These are phyloP conservation scores for Taphrina populina DNA, from an alignment of 1,139 yeast genomes.

Conservation along the genomic window DNA sequence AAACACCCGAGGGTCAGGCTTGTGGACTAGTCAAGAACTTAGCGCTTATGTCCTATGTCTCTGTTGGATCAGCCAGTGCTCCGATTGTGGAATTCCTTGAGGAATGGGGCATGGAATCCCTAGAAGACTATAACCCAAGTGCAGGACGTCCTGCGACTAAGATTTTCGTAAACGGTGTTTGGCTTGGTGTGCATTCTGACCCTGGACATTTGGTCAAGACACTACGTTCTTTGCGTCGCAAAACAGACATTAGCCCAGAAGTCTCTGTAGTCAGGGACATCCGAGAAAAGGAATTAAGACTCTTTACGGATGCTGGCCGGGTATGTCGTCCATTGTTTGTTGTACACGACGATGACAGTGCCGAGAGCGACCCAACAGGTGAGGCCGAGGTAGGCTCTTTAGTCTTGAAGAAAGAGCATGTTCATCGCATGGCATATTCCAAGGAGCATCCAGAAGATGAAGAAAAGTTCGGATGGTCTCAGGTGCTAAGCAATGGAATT, in stretches of 20 bases:
- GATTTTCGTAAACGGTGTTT: constrained; percentile 96
- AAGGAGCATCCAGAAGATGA: constrained; percentile 60
- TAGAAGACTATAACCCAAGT: constrained; percentile 92
- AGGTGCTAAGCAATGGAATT: constrained; percentile 77
- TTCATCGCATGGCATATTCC: constrained; percentile 64
- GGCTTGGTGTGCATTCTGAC: constrained; percentile 98
- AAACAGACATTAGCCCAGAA: constrained; percentile 93
- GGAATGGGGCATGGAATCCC: constrained; percentile 99
- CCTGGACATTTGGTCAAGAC: constrained; percentile 89
- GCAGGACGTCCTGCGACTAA: constrained; percentile 89
- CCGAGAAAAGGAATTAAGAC: constrained; percentile 91
- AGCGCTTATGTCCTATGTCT: constrained; percentile 93
- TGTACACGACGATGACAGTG: constrained; percentile 75
- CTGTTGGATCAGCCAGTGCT: constrained; percentile 96
- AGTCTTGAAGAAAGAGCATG: constrained; percentile 79
- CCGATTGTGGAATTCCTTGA: constrained; percentile 90
- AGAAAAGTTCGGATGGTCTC: constrained; percentile 74
- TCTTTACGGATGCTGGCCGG: constrained; percentile 98
- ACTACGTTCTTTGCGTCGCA: constrained; percentile 86
- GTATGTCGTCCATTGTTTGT: constrained; percentile 92
- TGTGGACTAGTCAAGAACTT: constrained; percentile 97
- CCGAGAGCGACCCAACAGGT: constrained; percentile 48
- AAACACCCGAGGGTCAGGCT: constrained; percentile 99
- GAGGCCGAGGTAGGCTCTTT: constrained; percentile 63
- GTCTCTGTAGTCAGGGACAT: constrained; percentile 95